A percentile compares a stretch with the other conserved stretches of the same genome.
Evolutionary conservation across 2,329 filamentous ascomycete species (phyloP).

Genomic region (Aschersonia sp.): DNA sequence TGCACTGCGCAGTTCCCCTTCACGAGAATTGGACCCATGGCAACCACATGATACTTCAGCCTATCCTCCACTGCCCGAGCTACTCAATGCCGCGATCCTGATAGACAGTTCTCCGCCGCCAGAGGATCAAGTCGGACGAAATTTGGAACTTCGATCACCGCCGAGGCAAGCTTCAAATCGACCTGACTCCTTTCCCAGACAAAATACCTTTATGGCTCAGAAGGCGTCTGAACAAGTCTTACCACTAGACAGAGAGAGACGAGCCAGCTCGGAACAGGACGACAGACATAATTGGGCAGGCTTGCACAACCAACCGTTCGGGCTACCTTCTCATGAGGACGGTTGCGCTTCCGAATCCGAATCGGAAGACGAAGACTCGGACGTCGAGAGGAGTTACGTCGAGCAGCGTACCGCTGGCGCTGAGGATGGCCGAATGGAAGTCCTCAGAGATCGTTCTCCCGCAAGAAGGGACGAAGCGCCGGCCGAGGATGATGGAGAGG

Average conservation of each 20-base stretch:
- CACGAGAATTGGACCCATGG: background rate
- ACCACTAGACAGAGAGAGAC: conserved; percentile 7
- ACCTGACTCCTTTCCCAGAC: background rate
- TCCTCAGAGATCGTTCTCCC: too few species aligned
- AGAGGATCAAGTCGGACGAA: background rate
- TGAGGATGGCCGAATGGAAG: too few species aligned
- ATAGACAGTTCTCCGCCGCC: conserved; percentile 1
- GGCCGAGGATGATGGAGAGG: conserved; percentile 3
- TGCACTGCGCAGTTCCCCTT: background rate
- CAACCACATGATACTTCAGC: background rate
- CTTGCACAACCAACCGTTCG: conserved; percentile 19
- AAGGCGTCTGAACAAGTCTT: background rate
- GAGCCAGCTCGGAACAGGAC: conserved; percentile 2
- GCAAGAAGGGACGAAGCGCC: conserved; percentile 4
- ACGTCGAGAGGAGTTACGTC: conserved; percentile 1
- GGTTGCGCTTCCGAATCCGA: conserved; percentile 12
- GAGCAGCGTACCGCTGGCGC: too few species aligned
- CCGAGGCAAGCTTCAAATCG: background rate
- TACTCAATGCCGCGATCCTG: background rate
- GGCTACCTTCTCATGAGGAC: conserved; percentile 16
- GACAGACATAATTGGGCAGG: conserved; percentile 15
- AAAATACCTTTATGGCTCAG: too few species aligned
- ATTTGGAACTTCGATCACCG: background rate
- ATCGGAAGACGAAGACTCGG: conserved; percentile 5
- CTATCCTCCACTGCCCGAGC: background rate